Conservation (phyloP, 75 land plant genomes). For the Cryptomeria japonica region DNA sequence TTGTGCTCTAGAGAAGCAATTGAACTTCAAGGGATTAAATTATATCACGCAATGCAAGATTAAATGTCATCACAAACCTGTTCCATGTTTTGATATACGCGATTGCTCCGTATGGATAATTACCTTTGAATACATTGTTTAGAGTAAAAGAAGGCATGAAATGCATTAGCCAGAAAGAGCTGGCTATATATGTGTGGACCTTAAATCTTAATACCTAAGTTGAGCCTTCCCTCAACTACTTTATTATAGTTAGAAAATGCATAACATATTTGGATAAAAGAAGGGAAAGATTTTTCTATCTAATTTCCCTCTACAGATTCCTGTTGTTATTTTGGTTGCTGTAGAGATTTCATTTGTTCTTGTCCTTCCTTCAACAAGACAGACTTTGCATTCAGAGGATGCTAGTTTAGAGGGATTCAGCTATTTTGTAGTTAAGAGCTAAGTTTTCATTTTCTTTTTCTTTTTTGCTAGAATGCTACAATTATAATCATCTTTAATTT, state of each 20-base stretch:
- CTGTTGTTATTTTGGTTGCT: neutral
- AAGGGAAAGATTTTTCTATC: neutral
- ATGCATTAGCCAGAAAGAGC: neutral
- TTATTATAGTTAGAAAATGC: neutral
- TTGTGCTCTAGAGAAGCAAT: neutral
- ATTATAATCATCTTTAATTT: neutral
- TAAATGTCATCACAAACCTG: too few relatives aligned
- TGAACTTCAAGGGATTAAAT: neutral
- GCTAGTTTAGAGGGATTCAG: neutral
- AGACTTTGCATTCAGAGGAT: neutral
- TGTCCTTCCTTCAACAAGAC: neutral
- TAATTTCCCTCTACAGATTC: neutral
- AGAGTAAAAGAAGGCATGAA: too few relatives aligned
- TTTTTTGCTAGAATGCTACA: neutral
- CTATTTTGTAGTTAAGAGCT: neutral
- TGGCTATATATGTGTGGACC: neutral
- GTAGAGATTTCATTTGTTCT: neutral
- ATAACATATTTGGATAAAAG: neutral
- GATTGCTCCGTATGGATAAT: neutral
- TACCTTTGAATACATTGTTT: neutral
- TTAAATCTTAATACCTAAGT: neutral
- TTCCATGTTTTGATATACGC: neutral
- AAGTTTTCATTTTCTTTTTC: neutral
- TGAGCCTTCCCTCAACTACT: neutral
- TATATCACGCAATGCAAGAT: neutral